Evolutionary conservation across 345 rosid genomes (phyloP).

Genomic region (Dipteronia dyeriana): DNA sequence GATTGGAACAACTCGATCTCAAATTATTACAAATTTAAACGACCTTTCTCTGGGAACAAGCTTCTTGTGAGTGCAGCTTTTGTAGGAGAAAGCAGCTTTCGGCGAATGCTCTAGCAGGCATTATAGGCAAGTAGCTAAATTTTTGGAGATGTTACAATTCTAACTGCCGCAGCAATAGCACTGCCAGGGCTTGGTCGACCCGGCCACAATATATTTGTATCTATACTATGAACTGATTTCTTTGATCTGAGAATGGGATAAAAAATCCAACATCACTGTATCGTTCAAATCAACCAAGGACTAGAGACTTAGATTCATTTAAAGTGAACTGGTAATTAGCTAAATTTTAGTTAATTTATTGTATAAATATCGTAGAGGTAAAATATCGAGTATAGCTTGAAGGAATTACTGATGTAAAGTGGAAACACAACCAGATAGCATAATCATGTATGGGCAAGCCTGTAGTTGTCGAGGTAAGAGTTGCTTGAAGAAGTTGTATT

Average conservation of each 20-base stretch:
- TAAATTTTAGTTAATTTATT: not conserved
- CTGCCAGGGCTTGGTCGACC: not conserved
- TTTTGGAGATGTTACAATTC: not conserved
- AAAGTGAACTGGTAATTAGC: not conserved
- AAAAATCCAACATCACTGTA: not conserved
- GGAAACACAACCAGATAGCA: not conserved
- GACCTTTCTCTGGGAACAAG: constrained; percentile 85
- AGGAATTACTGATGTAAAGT: not conserved
- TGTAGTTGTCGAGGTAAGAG: too few relatives aligned
- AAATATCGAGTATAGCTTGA: not conserved
- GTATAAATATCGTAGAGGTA: not conserved
- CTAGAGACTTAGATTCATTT: constrained; percentile 6
- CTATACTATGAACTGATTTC: not conserved
- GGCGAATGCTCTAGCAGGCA: not conserved
- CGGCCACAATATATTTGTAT: not conserved
- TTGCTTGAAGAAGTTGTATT: not conserved
- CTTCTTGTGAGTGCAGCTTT: constrained; percentile 70
- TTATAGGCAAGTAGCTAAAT: not conserved
- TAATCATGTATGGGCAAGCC: too few relatives aligned
- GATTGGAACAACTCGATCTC: constrained; percentile 84
- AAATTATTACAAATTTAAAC: constrained; percentile 70
- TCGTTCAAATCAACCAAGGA: not conserved
- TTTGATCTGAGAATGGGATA: not conserved
- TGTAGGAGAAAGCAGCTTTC: constrained; percentile 39
- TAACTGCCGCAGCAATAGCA: not conserved